phyloP scores from a whole-genome alignment of 257 asterid species.

The Cordia subcordata region DNA sequence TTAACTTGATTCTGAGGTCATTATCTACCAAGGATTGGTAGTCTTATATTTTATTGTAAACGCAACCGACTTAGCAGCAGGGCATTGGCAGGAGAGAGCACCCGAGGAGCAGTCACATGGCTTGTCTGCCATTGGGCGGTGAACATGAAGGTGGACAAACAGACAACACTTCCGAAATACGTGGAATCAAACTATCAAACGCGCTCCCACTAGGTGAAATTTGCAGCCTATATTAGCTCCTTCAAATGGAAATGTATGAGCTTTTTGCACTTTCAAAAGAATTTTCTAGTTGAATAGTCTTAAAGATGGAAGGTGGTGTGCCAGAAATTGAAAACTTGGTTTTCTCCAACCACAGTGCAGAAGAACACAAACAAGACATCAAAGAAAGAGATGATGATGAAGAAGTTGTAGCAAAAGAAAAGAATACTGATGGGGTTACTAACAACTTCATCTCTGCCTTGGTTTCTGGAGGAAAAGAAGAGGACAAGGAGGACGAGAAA shows the following conservation, averaged over 20 bases:
- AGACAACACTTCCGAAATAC: conserved; percentile 1
- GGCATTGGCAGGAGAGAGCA: not conserved
- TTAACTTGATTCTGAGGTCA: too few species aligned
- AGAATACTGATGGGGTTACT: conserved; percentile 24
- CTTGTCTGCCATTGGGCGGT: conserved; percentile 3
- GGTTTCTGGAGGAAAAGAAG: conserved; percentile 15
- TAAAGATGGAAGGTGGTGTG: conserved; percentile 35
- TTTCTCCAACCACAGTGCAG: conserved; percentile 6
- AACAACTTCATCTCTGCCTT: conserved; percentile 37
- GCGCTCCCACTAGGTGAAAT: not conserved
- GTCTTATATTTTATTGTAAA: too few species aligned
- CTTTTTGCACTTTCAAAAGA: not conserved
- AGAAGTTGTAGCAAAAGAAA: conserved; percentile 17
- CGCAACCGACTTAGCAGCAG: too few species aligned
- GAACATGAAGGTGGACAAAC: not conserved
- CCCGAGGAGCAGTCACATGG: conserved; percentile 9
- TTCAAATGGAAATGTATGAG: not conserved
- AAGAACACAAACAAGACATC: not conserved
- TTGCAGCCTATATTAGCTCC: not conserved
- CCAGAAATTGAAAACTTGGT: conserved; percentile 32
- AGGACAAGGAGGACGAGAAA: conserved; percentile 5
- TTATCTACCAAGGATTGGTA: too few species aligned
- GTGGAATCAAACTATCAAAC: conserved; percentile 2
- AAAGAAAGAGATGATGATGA: conserved; percentile 17
- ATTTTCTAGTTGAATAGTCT: not conserved